Conservation (phyloP, 2,329 filamentous ascomycete genomes). For the Colletotrichum sp. region DNA sequence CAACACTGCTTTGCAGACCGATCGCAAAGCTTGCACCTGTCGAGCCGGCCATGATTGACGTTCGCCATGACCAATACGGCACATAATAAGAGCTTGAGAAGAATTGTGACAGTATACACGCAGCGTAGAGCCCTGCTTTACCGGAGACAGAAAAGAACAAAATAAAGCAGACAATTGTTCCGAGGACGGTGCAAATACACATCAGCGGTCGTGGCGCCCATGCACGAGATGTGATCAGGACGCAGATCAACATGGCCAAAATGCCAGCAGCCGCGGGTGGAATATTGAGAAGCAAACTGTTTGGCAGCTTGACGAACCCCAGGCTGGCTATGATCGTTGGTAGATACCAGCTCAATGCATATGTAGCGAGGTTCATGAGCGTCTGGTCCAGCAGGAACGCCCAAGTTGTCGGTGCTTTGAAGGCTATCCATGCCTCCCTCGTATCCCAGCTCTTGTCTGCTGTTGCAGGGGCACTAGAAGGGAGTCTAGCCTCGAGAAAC, state of each 20-base stretch:
- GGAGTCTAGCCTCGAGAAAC: conserved; percentile 36
- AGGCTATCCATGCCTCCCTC: conserved; percentile 35
- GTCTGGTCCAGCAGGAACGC: conserved; percentile 28
- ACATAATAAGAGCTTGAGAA: neutral
- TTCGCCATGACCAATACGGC: neutral
- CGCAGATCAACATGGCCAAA: conserved; percentile 22
- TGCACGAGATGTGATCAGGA: neutral
- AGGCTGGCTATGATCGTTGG: conserved; percentile 45
- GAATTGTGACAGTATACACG: neutral
- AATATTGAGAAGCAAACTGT: conserved; percentile 49
- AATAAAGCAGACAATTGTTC: neutral
- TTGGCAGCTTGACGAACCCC: conserved; percentile 43
- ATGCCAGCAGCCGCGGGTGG: conserved; percentile 46
- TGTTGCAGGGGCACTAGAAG: neutral
- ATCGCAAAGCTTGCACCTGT: neutral
- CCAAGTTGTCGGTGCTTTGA: conserved; percentile 27
- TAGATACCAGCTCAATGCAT: conserved; percentile 44
- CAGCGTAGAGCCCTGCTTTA: neutral
- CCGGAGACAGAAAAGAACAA: neutral
- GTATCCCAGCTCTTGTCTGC: conserved; percentile 30
- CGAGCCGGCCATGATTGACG: neutral
- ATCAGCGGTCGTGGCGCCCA: neutral
- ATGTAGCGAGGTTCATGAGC: conserved; percentile 43
- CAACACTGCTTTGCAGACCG: neutral
- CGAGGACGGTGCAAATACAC: neutral